Evolutionary conservation across 1,284 basidiomycete species (phyloP), one percentile per base, ranked within the genome.

Genomic region (Ustilago lituana): DNA sequence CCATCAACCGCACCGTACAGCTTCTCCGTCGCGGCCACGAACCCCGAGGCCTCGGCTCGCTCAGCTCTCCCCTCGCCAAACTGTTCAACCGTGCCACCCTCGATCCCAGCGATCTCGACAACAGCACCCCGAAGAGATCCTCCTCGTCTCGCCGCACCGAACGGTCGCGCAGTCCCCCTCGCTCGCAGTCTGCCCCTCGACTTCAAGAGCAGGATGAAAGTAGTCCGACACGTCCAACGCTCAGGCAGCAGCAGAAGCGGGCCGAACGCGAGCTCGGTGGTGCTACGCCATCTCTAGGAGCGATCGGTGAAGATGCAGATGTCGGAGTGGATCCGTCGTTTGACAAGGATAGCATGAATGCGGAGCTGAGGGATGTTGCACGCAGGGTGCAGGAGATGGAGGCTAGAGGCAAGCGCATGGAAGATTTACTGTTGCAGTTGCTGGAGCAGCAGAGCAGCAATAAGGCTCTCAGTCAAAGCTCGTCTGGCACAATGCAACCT

Each of bases 311-410:
- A 20, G 48, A 11, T 10, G n/a, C 10, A 22, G n/a, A 20, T 2
- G 17, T 26, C n/a, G 37, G 45, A 17, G 26, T 47, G 8, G 43
- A 40, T 32, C 35, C 17, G 8, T 31, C 24, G 14, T 32, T 33
- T 12, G 26, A 48, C 15, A 36, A 51, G n/a, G 52, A 59, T 14
- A 32, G 44, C 19, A 10, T 59, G 22, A 46, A 52, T 17, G 48
- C 43, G 2, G 68, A 74, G 33, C n/a, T 70, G 26, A 36, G 61
- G 19, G 43, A 41, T 12, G 33, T 66, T 3, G 55, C 69, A 1
- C 43, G 33, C 5, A 64, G 63, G 32, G 56, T 69, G 20, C 57
- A 54, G 31, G 59, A 66, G 40, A 65, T 67, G 56, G 66, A 74
- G 22, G 61, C 64, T 14, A 39, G 71, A 3, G 63, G 53, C 12